A percentile compares a stretch with the other conserved stretches of the same genome.
Evolutionary conservation across 176 grass and related monocot genomes (phyloP).

Genomic region (Oryza meyeriana): DNA sequence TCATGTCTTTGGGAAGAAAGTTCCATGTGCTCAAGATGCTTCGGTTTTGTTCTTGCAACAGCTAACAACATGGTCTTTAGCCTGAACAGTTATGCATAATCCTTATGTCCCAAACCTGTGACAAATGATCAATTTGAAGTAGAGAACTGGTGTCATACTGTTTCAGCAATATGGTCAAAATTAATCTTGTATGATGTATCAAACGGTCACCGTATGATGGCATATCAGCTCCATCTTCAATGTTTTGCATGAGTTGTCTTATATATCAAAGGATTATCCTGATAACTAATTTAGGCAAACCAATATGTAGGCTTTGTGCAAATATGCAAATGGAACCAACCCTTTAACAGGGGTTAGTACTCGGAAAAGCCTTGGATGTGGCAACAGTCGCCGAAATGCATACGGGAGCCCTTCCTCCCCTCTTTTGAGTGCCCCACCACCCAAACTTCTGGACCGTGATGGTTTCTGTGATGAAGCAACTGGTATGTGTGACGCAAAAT

Average conservation of each 20-base stretch:
- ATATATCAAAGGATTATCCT: not conserved
- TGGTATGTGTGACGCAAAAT: conserved; percentile 77
- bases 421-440: conserved; percentile 76
- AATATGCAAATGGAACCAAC: conserved; percentile 92
- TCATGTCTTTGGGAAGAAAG: not conserved
- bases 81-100: not conserved
- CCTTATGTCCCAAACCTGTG: not conserved
- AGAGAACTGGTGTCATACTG: not conserved
- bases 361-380: conserved; percentile 82
- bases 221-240: not conserved
- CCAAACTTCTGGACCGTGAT: conserved; percentile 85
- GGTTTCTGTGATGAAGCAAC: conserved; percentile 79
- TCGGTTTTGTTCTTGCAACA: not conserved
- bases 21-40: not conserved
- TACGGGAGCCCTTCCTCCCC: conserved; percentile 96
- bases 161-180: not conserved
- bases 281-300: not conserved
- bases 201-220: not conserved
- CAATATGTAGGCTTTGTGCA: conserved; percentile 68
- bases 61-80: not conserved
- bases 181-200: not conserved
- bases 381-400: conserved; percentile 76
- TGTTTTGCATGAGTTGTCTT: not conserved
- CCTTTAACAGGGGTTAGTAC: conserved; percentile 77
- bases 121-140: not conserved